A percentile compares a stretch with the other conserved stretches of the same genome.
Evolutionary conservation across 2,329 filamentous ascomycete species (phyloP).

Genomic region (Myriangium duriaei): DNA sequence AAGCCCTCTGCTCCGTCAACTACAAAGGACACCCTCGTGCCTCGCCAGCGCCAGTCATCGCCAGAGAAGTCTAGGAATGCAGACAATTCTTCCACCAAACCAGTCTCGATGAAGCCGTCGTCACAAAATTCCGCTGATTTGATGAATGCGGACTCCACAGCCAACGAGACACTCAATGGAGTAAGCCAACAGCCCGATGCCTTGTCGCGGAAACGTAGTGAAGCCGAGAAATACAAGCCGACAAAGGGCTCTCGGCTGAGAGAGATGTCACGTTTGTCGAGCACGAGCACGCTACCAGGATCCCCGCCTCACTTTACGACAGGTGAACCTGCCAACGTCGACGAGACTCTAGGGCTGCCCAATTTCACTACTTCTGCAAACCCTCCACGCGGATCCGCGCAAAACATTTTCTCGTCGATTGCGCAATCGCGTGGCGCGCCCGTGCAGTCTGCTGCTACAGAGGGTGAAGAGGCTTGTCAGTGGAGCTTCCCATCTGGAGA

Average conservation of each 20-base stretch:
- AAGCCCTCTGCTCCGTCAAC: slow-evolving; percentile 5
- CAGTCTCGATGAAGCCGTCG: too few species aligned
- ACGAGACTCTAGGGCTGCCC: background rate
- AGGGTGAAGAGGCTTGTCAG: background rate
- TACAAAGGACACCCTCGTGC: slow-evolving; percentile 1
- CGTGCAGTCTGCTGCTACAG: background rate
- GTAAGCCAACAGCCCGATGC: slow-evolving; percentile 7
- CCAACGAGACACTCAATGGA: background rate
- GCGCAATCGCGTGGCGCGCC: background rate
- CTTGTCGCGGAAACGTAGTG: slow-evolving; percentile 4
- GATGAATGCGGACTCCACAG: too few species aligned
- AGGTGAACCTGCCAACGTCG: background rate
- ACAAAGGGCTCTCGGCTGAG: slow-evolving; percentile 31
- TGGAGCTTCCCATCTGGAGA: background rate
- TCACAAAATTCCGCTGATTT: too few species aligned
- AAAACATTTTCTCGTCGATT: background rate
- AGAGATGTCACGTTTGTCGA: slow-evolving; percentile 19
- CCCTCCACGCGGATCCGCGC: background rate
- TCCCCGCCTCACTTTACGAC: too few species aligned
- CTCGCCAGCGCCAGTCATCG: background rate
- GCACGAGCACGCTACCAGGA: slow-evolving; percentile 6
- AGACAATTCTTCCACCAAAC: too few species aligned
- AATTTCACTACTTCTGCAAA: background rate
- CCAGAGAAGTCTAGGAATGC: background rate
- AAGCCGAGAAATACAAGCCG: slow-evolving; percentile 31